Conservation (phyloP, 441 rosid species). For the Geranium incanum region DNA sequence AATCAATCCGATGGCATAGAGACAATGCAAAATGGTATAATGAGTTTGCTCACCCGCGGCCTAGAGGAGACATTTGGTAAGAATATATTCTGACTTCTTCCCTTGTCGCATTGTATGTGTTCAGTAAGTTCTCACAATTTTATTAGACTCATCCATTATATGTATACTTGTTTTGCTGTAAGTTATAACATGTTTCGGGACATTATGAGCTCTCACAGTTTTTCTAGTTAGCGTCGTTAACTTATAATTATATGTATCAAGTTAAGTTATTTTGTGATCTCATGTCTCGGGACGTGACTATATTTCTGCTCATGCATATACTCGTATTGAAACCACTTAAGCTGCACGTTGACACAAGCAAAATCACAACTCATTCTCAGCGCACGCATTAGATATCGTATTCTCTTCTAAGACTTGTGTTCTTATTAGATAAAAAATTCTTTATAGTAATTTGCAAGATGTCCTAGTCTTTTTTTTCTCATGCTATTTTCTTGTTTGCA, state of each 20-base stretch:
- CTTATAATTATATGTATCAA: no score
- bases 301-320: no score
- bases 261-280: no score
- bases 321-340: neutral
- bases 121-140: neutral
- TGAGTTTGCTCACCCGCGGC: neutral
- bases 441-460: slow-evolving; percentile 8
- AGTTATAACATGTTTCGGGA: no score
- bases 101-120: neutral
- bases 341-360: neutral
- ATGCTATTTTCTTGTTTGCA: slow-evolving; percentile 29
- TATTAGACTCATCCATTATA: no score
- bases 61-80: slow-evolving; percentile 4
- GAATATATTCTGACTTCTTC: neutral
- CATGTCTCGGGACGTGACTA: no score
- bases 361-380: neutral
- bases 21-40: slow-evolving; percentile 27
- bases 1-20: slow-evolving; percentile 7
- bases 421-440: neutral
- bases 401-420: neutral
- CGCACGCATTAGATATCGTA: neutral
- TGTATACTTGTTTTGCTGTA: no score
- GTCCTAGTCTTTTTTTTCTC: slow-evolving; percentile 1
- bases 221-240: no score
- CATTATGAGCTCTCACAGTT: no score